phyloP scores from a whole-genome alignment of 805 yeast species.

The Komagataella phaffii region DNA sequence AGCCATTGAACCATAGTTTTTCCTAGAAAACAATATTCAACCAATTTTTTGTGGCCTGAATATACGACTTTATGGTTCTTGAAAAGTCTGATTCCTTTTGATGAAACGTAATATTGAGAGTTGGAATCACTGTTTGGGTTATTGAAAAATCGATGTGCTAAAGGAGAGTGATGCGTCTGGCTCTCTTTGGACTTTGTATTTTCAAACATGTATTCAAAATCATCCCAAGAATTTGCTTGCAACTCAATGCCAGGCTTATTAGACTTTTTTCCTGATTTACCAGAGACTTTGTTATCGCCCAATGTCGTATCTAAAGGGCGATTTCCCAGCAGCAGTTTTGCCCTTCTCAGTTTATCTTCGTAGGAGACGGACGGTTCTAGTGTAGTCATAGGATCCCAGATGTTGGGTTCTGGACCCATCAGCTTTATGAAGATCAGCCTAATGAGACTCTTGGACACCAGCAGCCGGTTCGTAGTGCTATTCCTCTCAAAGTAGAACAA shows the following conservation, averaged over 20 bases:
- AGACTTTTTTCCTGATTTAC: background rate
- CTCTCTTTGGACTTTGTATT: background rate
- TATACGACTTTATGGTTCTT: conserved; percentile 17
- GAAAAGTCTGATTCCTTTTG: conserved; percentile 51
- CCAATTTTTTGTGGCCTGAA: conserved; percentile 13
- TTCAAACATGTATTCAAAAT: background rate
- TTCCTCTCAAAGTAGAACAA: conserved; percentile 58
- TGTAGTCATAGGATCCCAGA: conserved; percentile 46
- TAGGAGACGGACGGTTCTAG: conserved; percentile 23
- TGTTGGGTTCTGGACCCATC: conserved; percentile 55
- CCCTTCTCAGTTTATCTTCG: background rate
- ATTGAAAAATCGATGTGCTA: conserved; percentile 63
- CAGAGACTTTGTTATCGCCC: background rate
- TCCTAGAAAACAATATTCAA: conserved; percentile 51
- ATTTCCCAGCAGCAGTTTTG: background rate
- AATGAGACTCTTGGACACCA: conserved; percentile 51
- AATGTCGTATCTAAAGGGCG: background rate
- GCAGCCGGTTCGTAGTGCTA: conserved; percentile 37
- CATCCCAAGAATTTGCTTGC: background rate
- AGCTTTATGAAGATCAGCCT: conserved; percentile 46
- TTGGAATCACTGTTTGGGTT: conserved; percentile 84
- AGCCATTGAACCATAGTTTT: conserved; percentile 79
- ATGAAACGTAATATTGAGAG: conserved; percentile 62
- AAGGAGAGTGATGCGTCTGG: conserved; percentile 37
- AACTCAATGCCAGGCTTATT: background rate